phyloP scores from a whole-genome alignment of 805 yeast genomes.

The Hanseniaspora guilliermondii region DNA sequence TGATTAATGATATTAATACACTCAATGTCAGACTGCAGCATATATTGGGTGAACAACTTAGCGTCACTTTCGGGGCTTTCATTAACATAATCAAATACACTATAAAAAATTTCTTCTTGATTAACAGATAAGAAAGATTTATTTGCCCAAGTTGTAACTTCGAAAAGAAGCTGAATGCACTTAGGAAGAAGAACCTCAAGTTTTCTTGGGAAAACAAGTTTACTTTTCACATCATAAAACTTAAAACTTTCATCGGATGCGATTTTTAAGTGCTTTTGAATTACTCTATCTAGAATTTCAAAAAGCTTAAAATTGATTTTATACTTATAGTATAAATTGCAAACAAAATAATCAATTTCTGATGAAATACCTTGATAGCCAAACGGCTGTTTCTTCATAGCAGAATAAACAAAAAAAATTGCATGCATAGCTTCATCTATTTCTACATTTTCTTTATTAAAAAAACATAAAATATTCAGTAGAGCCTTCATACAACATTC shows the following conservation, averaged over 20 bases:
- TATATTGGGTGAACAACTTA: not conserved
- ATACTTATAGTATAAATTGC: not conserved
- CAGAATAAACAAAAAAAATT: not conserved
- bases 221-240: not conserved
- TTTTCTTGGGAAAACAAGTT: not conserved
- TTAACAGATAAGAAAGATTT: not conserved
- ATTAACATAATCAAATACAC: not conserved
- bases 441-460: constrained; percentile 15
- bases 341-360: constrained; percentile 2
- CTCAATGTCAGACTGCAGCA: not conserved
- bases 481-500: constrained; percentile 25
- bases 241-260: not conserved
- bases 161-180: not conserved
- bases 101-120: not conserved
- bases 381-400: constrained; percentile 2
- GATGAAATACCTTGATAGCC: constrained; percentile 1
- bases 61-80: not conserved
- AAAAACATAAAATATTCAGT: constrained; percentile 21
- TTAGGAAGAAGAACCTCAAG: not conserved
- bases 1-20: not conserved
- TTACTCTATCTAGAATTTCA: not conserved
- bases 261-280: not conserved
- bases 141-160: not conserved
- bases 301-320: not conserved
- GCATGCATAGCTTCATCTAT: constrained; percentile 12